Conservation (phyloP, 371 early-diverging fungal genomes). For the Lichtheimia corymbifera region DNA sequence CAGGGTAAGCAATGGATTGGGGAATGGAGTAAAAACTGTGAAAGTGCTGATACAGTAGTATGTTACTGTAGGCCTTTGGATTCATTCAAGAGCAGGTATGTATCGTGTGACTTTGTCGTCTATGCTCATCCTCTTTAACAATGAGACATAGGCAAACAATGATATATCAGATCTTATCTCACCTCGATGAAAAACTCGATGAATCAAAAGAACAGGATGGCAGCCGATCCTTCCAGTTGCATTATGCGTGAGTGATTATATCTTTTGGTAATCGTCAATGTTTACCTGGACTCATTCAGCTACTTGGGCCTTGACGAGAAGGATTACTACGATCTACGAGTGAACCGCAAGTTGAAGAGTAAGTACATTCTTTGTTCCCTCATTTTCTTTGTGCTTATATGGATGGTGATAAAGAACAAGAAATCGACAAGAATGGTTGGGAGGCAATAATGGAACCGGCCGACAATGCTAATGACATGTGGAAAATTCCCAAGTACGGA, state of each 20-base stretch:
- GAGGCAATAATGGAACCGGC: not conserved
- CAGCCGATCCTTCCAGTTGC: not conserved
- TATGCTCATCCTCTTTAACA: not conserved
- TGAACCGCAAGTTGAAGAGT: not conserved
- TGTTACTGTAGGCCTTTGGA: not conserved
- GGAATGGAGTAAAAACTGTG: no score
- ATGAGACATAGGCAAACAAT: not conserved
- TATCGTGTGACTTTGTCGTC: not conserved
- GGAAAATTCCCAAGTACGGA: not conserved
- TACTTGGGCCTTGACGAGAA: not conserved
- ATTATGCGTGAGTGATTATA: not conserved
- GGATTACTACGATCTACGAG: not conserved
- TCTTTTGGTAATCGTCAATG: not conserved
- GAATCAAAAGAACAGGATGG: not conserved
- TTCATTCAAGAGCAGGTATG: not conserved
- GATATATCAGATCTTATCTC: not conserved
- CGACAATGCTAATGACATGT: not conserved
- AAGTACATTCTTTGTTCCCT: not conserved
- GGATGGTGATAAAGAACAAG: no score
- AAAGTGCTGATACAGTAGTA: no score
- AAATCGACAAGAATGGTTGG: not conserved
- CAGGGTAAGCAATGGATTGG: not conserved
- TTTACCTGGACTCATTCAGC: not conserved
- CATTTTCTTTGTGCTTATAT: no score
- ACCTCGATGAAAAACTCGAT: not conserved